Percentiles rank a stretch among this genome's conserved stretches.
phyloP scores from a whole-genome alignment of 2,329 filamentous ascomycete genomes.

The Fusarium mangiferae region DNA sequence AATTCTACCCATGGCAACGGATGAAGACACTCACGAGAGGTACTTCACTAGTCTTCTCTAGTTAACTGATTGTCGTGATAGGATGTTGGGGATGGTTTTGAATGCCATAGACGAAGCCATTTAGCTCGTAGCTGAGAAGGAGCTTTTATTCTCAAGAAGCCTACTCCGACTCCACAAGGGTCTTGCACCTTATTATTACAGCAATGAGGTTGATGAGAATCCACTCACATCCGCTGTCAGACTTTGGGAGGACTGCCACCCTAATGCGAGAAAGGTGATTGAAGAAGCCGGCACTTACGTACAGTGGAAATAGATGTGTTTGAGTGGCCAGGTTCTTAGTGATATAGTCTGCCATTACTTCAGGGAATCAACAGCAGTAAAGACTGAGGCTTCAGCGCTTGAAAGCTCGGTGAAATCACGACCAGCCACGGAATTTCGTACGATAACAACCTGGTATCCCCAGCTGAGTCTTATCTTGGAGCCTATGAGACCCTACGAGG shows the following conservation, averaged over 20 bases:
- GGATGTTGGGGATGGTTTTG: not conserved
- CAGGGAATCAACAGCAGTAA: not conserved
- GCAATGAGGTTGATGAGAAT: not conserved
- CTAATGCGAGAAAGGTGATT: not conserved
- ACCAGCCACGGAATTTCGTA: not conserved
- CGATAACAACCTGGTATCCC: not conserved
- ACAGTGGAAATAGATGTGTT: not conserved
- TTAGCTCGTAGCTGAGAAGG: not conserved
- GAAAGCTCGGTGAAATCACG: not conserved
- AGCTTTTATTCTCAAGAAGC: not conserved
- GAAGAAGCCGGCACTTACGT: not conserved
- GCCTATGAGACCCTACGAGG: not conserved
- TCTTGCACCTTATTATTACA: not conserved
- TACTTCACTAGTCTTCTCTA: not conserved
- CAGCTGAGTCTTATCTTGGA: not conserved
- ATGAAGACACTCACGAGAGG: not conserved
- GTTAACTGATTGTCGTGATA: not conserved
- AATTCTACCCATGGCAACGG: not conserved
- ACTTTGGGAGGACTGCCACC: not conserved
- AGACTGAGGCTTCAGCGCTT: not conserved
- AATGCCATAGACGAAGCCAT: not conserved
- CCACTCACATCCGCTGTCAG: not conserved
- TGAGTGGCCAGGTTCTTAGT: not conserved
- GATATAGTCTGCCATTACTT: not conserved
- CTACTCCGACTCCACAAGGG: not conserved